Base-by-base conservation (phyloP, 768 basidiomycete species). In the Podaxis sp. region DNA sequence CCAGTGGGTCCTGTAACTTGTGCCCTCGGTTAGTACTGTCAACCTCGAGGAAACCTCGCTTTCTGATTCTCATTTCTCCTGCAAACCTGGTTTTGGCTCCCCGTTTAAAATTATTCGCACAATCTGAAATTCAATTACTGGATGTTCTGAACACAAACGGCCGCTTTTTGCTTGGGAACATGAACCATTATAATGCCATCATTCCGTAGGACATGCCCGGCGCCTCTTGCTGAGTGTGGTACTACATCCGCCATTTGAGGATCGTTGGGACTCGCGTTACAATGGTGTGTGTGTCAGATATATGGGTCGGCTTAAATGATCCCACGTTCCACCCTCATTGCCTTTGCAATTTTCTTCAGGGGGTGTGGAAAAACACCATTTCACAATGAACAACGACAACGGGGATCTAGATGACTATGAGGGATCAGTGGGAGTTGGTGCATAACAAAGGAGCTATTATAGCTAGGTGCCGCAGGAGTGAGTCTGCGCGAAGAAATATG, bases 231-330 rank as follows among this genome's bases (percentile, higher is more conserved):
- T 22, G 44, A 20, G 20, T 20, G 7, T 7, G 15, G 22, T 12
- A 24, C 3, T 13, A 26, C 10, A 12, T 24, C 24, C 24, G 7
- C 22, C 22, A 10, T 50, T 12, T 28, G 49, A 50, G 15, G 10
- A 38, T 20, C 20, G 20, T 12, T 3, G 38, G 11, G 20, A n/a
- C 37, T 17, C 38, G n/a, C 36, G 37, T 38, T 38, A 56, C 30
- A 56, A 56, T 20, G 26, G 54, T 56, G 37, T 38, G 54, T 38
- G 26, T 40, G 20, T 50, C 49, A 50, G 49, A 40, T 56, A 40
- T 26, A 40, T 40, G 22, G 54, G 30, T 38, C 38, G 20, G 2
- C 36, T 20, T 8, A 30, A 22, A n/a, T 40, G 22, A 13, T 56
- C 22, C 38, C 54, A 40, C 54, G 38, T 24, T 40, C 38, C 22